Base-by-base conservation (phyloP, 768 basidiomycete species). In the Hysterangium stoloniferum region DNA sequence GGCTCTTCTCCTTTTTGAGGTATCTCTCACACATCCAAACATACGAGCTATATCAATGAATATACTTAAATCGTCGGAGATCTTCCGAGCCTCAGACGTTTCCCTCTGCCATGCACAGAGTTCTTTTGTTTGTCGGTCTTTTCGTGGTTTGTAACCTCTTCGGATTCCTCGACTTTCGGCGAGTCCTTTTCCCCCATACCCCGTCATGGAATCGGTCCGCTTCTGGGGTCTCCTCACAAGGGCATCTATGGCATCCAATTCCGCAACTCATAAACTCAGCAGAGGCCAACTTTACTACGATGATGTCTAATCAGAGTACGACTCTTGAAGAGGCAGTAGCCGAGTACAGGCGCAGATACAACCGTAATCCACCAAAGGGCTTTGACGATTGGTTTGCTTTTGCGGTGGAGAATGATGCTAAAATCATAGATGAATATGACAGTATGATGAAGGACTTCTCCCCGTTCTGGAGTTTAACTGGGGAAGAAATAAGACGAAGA, bases 341-440 rank as follows among this genome's bases (percentile, higher is more conserved):
- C 7, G 91, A 95, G 64, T 99, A 99, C 67, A 78, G 70, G 56
- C 68, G 75, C 50, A 74, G 93, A 52, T 93, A 95, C 65, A 70
- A 71, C 8, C 77, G 86, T 32, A 68, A 79, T 31, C 96, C 96
- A 4, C 95, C 96, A 0, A 78, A 75, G 36, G 95, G 93, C 1
- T 99, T 98, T 56, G 94, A 92, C 61, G 68, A 75, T 25, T 97
- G 95, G 95, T 95, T 82, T 78, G 62, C 66, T 38, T 97, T 91
- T 64, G 86, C 84, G 12, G 68, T 75, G 63, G 71, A 79, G 51
- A 77, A 90, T 64, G 67, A 77, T 5, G 82, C 88, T 41, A 78
- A 81, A 58, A 79, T 98, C 67, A 71, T 86, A 4, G 95, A 98
- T 64, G 95, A 98, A 62, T 97, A 91, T 59, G 89, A 90, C 53